Evolutionary conservation across 2,329 filamentous ascomycete species (phyloP).

Genomic region (Diplodia intermedia): DNA sequence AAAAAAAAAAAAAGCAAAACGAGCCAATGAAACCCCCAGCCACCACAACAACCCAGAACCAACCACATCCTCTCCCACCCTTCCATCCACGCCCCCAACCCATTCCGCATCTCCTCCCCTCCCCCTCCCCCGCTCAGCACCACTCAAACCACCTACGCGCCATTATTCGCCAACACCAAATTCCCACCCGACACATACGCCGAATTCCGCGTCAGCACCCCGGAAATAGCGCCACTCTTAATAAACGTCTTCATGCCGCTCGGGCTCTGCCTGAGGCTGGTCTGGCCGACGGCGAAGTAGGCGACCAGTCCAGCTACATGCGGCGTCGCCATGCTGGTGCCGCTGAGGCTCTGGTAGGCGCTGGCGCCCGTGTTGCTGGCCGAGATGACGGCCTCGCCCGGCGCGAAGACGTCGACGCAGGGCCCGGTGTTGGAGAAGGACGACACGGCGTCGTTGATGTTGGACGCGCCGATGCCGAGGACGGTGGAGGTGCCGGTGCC

Average conservation of each 20-base stretch:
- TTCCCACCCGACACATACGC: neutral
- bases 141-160: neutral
- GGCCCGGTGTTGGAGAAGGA: slow-evolving; percentile 48
- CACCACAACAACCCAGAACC: too few relatives aligned
- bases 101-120: too few relatives aligned
- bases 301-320: slow-evolving; percentile 39
- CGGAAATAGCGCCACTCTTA: neutral
- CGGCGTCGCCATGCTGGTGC: slow-evolving; percentile 38
- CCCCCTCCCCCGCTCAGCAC: too few relatives aligned
- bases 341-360: slow-evolving; percentile 33
- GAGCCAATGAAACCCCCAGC: too few relatives aligned
- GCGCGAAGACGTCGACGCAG: slow-evolving; percentile 49
- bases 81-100: too few relatives aligned
- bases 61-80: too few relatives aligned
- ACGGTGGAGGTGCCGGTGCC: slow-evolving; percentile 41
- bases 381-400: slow-evolving; percentile 51
- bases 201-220: neutral
- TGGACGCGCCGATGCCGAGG: slow-evolving; percentile 40
- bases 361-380: slow-evolving; percentile 52
- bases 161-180: slow-evolving; percentile 9
- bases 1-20: too few relatives aligned
- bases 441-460: slow-evolving; percentile 38
- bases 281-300: slow-evolving; percentile 35
- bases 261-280: neutral
- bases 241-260: neutral